Evolutionary conservation across 371 early-diverging fungal species (phyloP).

Genomic region (Mucor racemosus): DNA sequence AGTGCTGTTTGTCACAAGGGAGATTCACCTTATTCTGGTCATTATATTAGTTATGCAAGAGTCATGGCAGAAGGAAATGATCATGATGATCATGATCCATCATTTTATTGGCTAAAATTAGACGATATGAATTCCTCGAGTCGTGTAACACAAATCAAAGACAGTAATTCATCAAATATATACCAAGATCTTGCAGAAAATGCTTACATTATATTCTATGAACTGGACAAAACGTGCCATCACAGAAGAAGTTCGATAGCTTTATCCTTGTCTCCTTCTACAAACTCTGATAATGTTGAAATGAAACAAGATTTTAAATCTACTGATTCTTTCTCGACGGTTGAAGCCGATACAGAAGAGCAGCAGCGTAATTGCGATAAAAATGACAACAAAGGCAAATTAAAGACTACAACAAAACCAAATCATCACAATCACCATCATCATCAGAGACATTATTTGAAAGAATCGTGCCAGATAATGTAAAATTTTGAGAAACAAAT

Average conservation of each 20-base stretch:
- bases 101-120: conserved; percentile 19
- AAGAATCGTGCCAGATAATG: conserved; percentile 15
- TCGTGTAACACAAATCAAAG: conserved; percentile 32
- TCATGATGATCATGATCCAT: not conserved
- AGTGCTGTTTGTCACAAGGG: conserved; percentile 65
- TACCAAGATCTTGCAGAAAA: conserved; percentile 50
- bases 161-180: conserved; percentile 24
- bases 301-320: conserved; percentile 7
- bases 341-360: conserved; percentile 9
- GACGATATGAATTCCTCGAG: conserved; percentile 45
- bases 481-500: not conserved
- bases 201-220: conserved; percentile 66
- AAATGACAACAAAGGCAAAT: not conserved
- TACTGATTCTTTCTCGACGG: not conserved
- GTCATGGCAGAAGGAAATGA: conserved; percentile 6
- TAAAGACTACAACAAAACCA: not conserved
- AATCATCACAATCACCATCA: conserved; percentile 7
- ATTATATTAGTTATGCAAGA: conserved; percentile 58
- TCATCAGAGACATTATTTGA: conserved; percentile 6
- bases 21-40: conserved; percentile 50
- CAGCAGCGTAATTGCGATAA: conserved; percentile 2
- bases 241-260: not conserved
- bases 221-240: conserved; percentile 50
- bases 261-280: not conserved
- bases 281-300: not conserved